Base-by-base conservation (phyloP, 208 protist genomes). In the Leishmania tarentolae region DNA sequence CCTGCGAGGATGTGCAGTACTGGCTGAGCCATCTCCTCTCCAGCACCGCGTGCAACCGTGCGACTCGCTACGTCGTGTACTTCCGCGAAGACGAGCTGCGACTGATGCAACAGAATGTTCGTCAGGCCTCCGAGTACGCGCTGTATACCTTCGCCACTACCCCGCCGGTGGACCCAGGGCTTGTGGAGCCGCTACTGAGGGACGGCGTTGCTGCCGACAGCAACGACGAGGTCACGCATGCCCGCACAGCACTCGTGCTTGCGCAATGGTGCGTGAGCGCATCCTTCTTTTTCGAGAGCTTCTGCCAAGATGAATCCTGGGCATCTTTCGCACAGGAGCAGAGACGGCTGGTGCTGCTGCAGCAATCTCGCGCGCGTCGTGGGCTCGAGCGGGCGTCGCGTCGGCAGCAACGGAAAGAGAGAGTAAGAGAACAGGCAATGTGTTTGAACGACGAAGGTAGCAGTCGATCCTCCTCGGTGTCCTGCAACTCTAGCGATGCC, bases 41-140 rank as follows among this genome's bases (percentile, higher is more conserved):
- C 31, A 81, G 76, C 50, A 83, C 75, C 21, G 90, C 88, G 42
- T 91, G 94, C 80, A 96, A 94, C 78, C 86, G 90, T n/a, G 90
- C 90, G 19, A 97, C 93, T 21, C 91, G 93, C 69, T 88, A 91
- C 59, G 92, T 96, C 0, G 86, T 97, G 19, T 97, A 97, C 85
- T 96, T 91, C 83, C 91, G 94, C 68, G 92, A 91, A 19, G 94
- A 97, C 65, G 93, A 96, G 40, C 82, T 95, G 52, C 89, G 91
- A 59, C 87, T 97, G 19, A 85, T 96, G 86, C 93, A 96, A 78
- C 89, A 90, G 78, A 93, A 96, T 59, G 83, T 96, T 21, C 85
- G 87, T 6, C 85, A 94, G 46, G 53, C 81, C 9, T 73, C 83
- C 31, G 91, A 96, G 65, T 95, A 96, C 80, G 84, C 90, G 1